Evolutionary conservation across 768 basidiomycete genomes (phyloP).

Genomic region (Lactifluus echinatus): DNA sequence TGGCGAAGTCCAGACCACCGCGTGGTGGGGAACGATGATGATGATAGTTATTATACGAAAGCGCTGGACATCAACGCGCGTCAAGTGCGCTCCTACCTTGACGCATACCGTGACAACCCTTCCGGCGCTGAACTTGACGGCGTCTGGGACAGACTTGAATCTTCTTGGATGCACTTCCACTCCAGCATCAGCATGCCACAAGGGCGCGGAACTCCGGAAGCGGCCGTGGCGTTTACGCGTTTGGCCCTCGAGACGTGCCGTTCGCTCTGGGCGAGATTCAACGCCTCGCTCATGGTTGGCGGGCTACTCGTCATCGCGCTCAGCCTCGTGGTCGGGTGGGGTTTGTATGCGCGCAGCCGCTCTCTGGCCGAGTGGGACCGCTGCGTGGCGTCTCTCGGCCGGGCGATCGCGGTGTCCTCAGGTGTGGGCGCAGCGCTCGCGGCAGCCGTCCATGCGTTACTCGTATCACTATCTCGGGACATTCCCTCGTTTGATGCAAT

Average conservation of each 20-base stretch:
- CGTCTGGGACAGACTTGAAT: slow-evolving; percentile 46
- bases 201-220: slow-evolving; percentile 15
- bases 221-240: slow-evolving; percentile 43
- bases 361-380: slow-evolving; percentile 34
- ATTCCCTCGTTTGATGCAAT: slow-evolving; percentile 25
- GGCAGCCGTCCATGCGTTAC: not conserved
- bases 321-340: slow-evolving; percentile 46
- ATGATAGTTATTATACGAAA: slow-evolving; percentile 36
- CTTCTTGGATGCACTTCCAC: slow-evolving; percentile 8
- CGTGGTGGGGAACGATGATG: too few relatives aligned
- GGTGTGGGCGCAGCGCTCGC: slow-evolving; percentile 6
- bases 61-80: slow-evolving; percentile 64
- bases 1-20: slow-evolving; percentile 44
- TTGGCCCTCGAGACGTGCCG: slow-evolving; percentile 65
- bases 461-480: not conserved
- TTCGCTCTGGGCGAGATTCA: slow-evolving; percentile 92
- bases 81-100: slow-evolving; percentile 72
- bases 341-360: slow-evolving; percentile 44
- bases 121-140: slow-evolving; percentile 68
- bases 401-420: not conserved
- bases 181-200: not conserved
- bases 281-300: slow-evolving; percentile 61
- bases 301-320: slow-evolving; percentile 59
- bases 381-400: slow-evolving; percentile 29
- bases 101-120: slow-evolving; percentile 60